These are phyloP conservation scores for Petrea volubilis DNA, from an alignment of 257 asterid species.

Conservation along the genomic window DNA sequence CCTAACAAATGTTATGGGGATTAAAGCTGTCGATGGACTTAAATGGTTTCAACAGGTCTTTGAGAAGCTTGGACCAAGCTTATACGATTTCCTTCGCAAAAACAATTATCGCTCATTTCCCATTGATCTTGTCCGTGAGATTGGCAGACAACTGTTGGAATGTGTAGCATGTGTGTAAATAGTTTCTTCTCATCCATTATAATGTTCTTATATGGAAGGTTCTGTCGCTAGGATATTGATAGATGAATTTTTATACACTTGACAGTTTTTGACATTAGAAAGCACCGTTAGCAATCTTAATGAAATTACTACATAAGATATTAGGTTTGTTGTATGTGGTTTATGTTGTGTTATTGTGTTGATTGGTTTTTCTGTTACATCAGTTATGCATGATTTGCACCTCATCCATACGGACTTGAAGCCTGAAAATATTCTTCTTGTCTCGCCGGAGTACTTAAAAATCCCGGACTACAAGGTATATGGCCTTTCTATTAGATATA, in stretches of 20 bases:
- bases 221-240: constrained; percentile 2
- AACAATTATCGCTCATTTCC: constrained; percentile 98
- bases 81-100: constrained; percentile 98
- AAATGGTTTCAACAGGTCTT: constrained; percentile 92
- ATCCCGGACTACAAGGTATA: constrained; percentile 88
- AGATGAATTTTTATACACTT: background rate
- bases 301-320: background rate
- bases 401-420: constrained; percentile 92
- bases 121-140: constrained; percentile 97
- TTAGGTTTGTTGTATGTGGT: background rate
- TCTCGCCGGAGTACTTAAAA: constrained; percentile 69
- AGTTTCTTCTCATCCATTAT: constrained; percentile 41
- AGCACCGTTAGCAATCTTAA: background rate
- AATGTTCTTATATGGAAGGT: constrained; percentile 7
- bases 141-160: constrained; percentile 99
- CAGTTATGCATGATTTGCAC: constrained; percentile 96
- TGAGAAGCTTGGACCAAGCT: constrained; percentile 99
- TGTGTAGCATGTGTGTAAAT: constrained; percentile 99
- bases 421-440: constrained; percentile 94
- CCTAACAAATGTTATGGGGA: constrained; percentile 53
- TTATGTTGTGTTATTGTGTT: no score
- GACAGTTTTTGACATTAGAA: background rate
- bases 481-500: background rate
- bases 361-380: constrained; percentile 23
- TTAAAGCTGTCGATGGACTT: constrained; percentile 70